A percentile compares a stretch with the other conserved stretches of the same genome.
Evolutionary conservation across 2,329 filamentous ascomycete species (phyloP).

Genomic region (Huntiella decipiens): DNA sequence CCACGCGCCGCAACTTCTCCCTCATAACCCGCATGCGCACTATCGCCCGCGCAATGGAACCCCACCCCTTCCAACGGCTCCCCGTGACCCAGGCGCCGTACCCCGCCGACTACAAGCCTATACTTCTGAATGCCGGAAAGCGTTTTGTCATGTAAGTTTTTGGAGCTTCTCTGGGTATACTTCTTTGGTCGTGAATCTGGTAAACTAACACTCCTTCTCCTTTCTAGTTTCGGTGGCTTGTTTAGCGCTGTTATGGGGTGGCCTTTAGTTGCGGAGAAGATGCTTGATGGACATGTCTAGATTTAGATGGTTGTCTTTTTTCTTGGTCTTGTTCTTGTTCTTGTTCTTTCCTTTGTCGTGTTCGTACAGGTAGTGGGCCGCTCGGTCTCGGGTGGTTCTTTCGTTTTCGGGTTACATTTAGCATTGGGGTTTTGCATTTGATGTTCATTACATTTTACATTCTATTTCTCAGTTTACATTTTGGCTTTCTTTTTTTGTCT

Average conservation of each 20-base stretch:
- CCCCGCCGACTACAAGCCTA: constrained; percentile 18
- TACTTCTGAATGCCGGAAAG: constrained; percentile 14
- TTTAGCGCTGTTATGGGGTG: constrained; percentile 19
- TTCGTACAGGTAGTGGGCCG: no score
- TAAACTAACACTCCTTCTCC: no score
- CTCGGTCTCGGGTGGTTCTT: no score
- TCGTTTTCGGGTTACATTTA: no score
- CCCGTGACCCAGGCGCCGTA: constrained; percentile 16
- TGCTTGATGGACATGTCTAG: constrained; percentile 18
- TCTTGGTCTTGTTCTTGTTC: no score
- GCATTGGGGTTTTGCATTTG: no score
- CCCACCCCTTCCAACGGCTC: constrained; percentile 21
- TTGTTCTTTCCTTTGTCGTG: no score
- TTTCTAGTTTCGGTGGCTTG: constrained; percentile 19
- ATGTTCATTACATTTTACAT: no score
- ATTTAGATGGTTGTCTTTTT: no score
- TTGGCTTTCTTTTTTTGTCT: no score
- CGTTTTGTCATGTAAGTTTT: constrained; percentile 19
- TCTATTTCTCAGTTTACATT: no score
- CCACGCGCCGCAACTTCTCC: constrained; percentile 19
- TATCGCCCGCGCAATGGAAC: constrained; percentile 18
- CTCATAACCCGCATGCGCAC: constrained; percentile 18
- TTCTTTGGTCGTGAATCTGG: no score
- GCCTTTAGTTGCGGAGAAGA: constrained; percentile 17
- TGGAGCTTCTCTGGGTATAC: neutral